Conservation (phyloP, 805 yeast genomes). For the Candida tallmaniae region DNA sequence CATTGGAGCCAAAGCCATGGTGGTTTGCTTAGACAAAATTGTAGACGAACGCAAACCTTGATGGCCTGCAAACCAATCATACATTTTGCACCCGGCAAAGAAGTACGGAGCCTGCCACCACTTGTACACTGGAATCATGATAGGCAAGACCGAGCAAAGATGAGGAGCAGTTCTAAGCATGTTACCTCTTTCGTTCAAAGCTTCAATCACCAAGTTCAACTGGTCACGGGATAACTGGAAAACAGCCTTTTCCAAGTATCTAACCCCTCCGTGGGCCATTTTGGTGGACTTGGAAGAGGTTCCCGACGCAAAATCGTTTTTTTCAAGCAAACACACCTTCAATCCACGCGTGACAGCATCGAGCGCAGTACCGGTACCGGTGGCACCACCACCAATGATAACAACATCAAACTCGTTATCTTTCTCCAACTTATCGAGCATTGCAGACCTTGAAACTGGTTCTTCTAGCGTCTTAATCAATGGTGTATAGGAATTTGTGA, state of each 20-base stretch:
- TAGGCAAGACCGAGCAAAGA: constrained; percentile 78
- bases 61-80: constrained; percentile 87
- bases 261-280: constrained; percentile 96
- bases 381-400: constrained; percentile 94
- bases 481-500: constrained; percentile 35
- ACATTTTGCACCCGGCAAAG: constrained; percentile 85
- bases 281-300: constrained; percentile 93
- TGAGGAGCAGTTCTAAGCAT: constrained; percentile 91
- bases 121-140: constrained; percentile 92
- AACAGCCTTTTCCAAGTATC: constrained; percentile 91
- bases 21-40: constrained; percentile 59
- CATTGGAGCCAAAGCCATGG: constrained; percentile 80
- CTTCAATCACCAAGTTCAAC: constrained; percentile 30
- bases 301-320: constrained; percentile 86
- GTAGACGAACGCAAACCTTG: constrained; percentile 81
- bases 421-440: constrained; percentile 39
- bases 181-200: constrained; percentile 46
- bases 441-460: constrained; percentile 55
- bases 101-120: constrained; percentile 96
- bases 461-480: constrained; percentile 40
- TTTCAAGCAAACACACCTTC: constrained; percentile 82
- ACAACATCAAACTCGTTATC: constrained; percentile 66
- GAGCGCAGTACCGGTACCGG: constrained; percentile 89
- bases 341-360: constrained; percentile 91
- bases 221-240: constrained; percentile 90